Percentiles rank a stretch among this genome's conserved stretches.
These are phyloP conservation scores for Colletotrichum nymphaeae DNA, from an alignment of 2,329 filamentous ascomycete genomes.

Conservation along the genomic window DNA sequence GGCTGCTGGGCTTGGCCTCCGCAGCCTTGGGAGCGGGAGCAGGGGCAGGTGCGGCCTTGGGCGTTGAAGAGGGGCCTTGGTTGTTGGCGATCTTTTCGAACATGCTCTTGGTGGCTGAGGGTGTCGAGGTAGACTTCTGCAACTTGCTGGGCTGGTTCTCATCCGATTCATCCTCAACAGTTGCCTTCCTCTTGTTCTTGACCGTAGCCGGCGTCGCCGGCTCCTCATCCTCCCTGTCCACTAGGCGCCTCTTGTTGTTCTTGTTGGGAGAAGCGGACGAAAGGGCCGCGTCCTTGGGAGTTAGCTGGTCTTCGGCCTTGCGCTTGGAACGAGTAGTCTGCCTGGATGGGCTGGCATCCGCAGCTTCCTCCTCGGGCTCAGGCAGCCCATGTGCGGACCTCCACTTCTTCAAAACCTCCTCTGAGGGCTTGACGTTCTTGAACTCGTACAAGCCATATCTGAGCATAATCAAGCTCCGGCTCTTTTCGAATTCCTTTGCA, in stretches of 20 bases:
- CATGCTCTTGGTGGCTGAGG: slow-evolving; percentile 65
- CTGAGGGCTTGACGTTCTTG: slow-evolving; percentile 70
- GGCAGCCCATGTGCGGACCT: slow-evolving; percentile 66
- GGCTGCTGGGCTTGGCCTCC: slow-evolving; percentile 44
- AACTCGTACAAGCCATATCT: slow-evolving; percentile 73
- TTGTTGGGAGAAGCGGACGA: slow-evolving; percentile 48
- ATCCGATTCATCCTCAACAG: slow-evolving; percentile 54
- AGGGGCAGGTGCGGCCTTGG: slow-evolving; percentile 43
- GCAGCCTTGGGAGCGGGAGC: slow-evolving; percentile 40
- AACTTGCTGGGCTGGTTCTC: slow-evolving; percentile 63
- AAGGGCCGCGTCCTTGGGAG: slow-evolving; percentile 50
- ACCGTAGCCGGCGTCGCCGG: slow-evolving; percentile 47
- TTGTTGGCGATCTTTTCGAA: slow-evolving; percentile 70
- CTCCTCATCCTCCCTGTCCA: slow-evolving; percentile 51
- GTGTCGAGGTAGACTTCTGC: slow-evolving; percentile 55
- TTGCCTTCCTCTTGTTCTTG: slow-evolving; percentile 66
- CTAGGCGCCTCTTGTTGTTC: slow-evolving; percentile 62
- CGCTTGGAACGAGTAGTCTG: slow-evolving; percentile 56
- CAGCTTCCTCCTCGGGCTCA: slow-evolving; percentile 58
- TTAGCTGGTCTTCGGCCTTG: slow-evolving; percentile 65
- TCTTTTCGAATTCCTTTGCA: slow-evolving; percentile 74
- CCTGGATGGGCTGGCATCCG: slow-evolving; percentile 46
- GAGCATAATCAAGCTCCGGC: slow-evolving; percentile 69
- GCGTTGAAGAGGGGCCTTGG: slow-evolving; percentile 45
- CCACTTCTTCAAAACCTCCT: slow-evolving; percentile 69